Conservation (phyloP, 208 protist species). For the Leishmania guyanensis region DNA sequence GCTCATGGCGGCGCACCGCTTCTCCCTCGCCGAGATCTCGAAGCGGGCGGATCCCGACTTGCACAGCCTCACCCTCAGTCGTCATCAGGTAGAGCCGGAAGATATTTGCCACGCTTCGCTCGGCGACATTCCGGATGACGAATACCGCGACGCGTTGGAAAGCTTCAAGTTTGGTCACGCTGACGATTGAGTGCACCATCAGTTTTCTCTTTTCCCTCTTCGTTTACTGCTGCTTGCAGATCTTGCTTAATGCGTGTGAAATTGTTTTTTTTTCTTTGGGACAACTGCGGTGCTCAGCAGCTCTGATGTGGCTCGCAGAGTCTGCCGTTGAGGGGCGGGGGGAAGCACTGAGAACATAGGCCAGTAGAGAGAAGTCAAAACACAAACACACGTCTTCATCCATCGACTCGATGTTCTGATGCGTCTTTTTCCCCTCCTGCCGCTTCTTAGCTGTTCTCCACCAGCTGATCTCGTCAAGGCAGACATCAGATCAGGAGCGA, state of each 20-base stretch:
- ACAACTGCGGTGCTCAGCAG: not conserved
- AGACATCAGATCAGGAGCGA: not conserved
- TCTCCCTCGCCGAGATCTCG: slow-evolving; percentile 45
- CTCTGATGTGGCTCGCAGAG: not conserved
- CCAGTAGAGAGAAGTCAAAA: not conserved
- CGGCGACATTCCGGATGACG: slow-evolving; percentile 37
- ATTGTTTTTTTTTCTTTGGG: not conserved
- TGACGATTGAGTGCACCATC: slow-evolving; percentile 2
- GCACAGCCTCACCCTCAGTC: slow-evolving; percentile 78
- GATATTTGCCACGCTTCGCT: slow-evolving; percentile 22
- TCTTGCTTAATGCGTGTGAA: too few species aligned
- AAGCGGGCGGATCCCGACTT: slow-evolving; percentile 41
- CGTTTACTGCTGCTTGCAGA: not conserved
- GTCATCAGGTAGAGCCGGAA: slow-evolving; percentile 63
- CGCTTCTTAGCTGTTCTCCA: not conserved
- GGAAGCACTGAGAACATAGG: not conserved
- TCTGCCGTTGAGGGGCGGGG: not conserved
- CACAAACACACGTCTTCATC: not conserved
- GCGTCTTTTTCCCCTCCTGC: not conserved
- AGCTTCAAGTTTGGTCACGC: slow-evolving; percentile 51
- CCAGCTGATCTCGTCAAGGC: not conserved
- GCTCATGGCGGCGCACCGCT: slow-evolving; percentile 61
- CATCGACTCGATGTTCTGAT: not conserved
- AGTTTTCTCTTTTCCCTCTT: not conserved
- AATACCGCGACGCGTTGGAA: slow-evolving; percentile 43